Evolutionary conservation across 1,284 basidiomycete genomes (phyloP), one percentile per base, ranked within the genome.

Genomic region (Sanghuangporus weigelae): DNA sequence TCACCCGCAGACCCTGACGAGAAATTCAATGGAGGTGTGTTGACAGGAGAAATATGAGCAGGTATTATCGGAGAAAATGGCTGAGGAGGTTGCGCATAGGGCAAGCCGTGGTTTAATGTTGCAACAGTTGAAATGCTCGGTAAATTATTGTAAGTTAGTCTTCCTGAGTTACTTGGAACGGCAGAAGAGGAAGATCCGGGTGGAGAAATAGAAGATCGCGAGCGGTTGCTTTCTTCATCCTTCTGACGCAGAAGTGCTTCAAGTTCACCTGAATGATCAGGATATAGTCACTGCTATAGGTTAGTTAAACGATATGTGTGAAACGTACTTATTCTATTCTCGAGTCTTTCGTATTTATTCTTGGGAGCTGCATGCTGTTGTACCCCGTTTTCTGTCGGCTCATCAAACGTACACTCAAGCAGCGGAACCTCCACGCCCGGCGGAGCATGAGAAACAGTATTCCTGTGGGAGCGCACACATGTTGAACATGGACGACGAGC

Each of bases 401-500:
- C 87, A 68, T 89, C 87, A 67, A 84, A 89, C 36, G 86, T 89
- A 69, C 87, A 90, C 62, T 86, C 83, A 19, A 84, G 86, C 0
- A 78, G 70, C 2, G 85, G 81, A 55, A 86, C 69, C 48, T 76
- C 75, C 2, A 78, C 75, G 23, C 82, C 84, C 21, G 84, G 79
- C 0, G 68, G 68, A 3, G 73, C 67, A 59, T 73, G 74, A 23
- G 69, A 65, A 23, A 71, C 64, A 1, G 71, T 67, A 59, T 75
- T 74, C 11, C 69, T 70, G 65, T 75, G 74, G 5, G 74, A 73
- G 14, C 74, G 67, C 12, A 71, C 68, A 54, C 74, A 76, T 1
- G 74, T 76, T 21, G 73, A 66, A 56, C 74, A 76, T 1, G 74
- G 74, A 38, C 70, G 67, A 21, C 70, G 67, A 10, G 86, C 85